These are phyloP conservation scores for Yamadazyma sp. DNA, from an alignment of 805 yeast genomes.

Conservation along the genomic window DNA sequence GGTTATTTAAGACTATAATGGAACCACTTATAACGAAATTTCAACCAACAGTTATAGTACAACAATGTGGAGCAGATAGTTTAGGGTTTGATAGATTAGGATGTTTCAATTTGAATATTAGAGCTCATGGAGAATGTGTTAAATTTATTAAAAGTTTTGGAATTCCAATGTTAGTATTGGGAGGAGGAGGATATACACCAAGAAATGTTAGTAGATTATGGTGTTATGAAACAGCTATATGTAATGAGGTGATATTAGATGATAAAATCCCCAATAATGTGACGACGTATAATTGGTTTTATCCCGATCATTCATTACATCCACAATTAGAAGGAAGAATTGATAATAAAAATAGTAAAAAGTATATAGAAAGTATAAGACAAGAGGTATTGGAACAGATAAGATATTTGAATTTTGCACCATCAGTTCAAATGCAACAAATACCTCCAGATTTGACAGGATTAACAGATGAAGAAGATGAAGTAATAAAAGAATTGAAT, in stretches of 20 bases:
- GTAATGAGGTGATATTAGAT: slow-evolving; percentile 56
- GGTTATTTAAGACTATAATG: slow-evolving; percentile 78
- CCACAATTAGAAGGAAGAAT: slow-evolving; percentile 61
- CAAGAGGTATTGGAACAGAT: slow-evolving; percentile 77
- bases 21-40: slow-evolving; percentile 88
- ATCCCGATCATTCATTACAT: slow-evolving; percentile 87
- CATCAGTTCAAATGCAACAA: slow-evolving; percentile 89
- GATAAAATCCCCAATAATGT: slow-evolving; percentile 56
- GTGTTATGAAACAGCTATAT: slow-evolving; percentile 89
- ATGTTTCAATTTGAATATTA: slow-evolving; percentile 86
- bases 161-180: slow-evolving; percentile 84
- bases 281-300: slow-evolving; percentile 80
- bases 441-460: slow-evolving; percentile 68
- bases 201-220: slow-evolving; percentile 91
- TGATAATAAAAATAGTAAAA: slow-evolving; percentile 82
- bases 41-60: slow-evolving; percentile 90
- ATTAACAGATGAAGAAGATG: slow-evolving; percentile 42
- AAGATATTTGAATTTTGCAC: slow-evolving; percentile 83
- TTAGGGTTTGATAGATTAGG: slow-evolving; percentile 91
- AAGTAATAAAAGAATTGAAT: slow-evolving; percentile 34
- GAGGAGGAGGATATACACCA: slow-evolving; percentile 98
- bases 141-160: slow-evolving; percentile 85
- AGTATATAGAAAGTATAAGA: slow-evolving; percentile 76
- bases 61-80: slow-evolving; percentile 98
- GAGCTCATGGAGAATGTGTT: slow-evolving; percentile 95